These are phyloP conservation scores for Ganoderma multipileum DNA, from an alignment of 1,284 basidiomycete genomes.

Conservation along the genomic window DNA sequence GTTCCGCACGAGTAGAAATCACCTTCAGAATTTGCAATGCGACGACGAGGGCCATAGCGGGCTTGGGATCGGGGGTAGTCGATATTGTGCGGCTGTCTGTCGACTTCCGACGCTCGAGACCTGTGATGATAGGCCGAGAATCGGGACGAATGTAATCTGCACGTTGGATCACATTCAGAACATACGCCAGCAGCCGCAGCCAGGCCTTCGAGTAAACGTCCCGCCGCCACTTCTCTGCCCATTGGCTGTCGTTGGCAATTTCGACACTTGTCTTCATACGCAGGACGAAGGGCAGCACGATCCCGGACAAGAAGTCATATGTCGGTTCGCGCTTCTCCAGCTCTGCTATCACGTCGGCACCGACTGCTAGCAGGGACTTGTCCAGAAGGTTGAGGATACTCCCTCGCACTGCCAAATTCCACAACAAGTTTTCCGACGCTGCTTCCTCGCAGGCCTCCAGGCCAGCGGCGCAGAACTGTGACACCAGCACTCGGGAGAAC, in stretches of 20 bases:
- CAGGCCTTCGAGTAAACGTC: slow-evolving; percentile 59
- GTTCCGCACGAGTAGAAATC: slow-evolving; percentile 67
- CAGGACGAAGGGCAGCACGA: slow-evolving; percentile 70
- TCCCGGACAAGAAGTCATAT: slow-evolving; percentile 62
- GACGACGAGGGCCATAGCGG: slow-evolving; percentile 57
- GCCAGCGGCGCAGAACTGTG: slow-evolving; percentile 64
- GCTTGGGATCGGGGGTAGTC: slow-evolving; percentile 36
- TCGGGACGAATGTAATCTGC: slow-evolving; percentile 27
- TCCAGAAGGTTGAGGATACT: slow-evolving; percentile 62
- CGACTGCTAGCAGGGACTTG: slow-evolving; percentile 58
- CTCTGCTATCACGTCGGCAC: slow-evolving; percentile 61
- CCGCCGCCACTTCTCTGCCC: slow-evolving; percentile 53
- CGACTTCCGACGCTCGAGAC: slow-evolving; percentile 50
- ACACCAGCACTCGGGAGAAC: slow-evolving; percentile 63
- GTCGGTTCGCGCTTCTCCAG: slow-evolving; percentile 63
- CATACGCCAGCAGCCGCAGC: slow-evolving; percentile 69
- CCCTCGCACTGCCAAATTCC: slow-evolving; percentile 55
- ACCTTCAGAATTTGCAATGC: slow-evolving; percentile 76
- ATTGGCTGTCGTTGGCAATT: slow-evolving; percentile 49
- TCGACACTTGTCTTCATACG: slow-evolving; percentile 59
- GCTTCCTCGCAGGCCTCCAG: slow-evolving; percentile 63
- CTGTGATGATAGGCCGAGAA: slow-evolving; percentile 31
- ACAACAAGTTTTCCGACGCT: slow-evolving; percentile 58
- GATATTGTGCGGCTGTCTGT: slow-evolving; percentile 43
- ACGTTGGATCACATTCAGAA: slow-evolving; percentile 55